These are phyloP conservation scores for Coniochaeta sp. DNA, from an alignment of 2,329 filamentous ascomycete genomes.

Conservation along the genomic window DNA sequence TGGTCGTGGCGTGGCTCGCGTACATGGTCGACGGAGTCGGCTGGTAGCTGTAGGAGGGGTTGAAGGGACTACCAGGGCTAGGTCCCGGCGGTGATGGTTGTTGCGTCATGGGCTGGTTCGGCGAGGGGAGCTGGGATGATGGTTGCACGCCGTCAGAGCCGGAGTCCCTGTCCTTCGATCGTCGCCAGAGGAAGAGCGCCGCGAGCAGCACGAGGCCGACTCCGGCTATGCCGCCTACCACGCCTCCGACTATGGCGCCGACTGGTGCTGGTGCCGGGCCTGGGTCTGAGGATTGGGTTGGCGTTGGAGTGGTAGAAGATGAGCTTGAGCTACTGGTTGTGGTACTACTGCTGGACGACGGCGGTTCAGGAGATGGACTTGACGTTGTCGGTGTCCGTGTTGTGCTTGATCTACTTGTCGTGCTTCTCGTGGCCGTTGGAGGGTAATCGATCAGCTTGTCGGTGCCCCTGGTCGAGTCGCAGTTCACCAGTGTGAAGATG, in stretches of 20 bases:
- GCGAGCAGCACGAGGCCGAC: neutral
- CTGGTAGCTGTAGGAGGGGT: neutral
- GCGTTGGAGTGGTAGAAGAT: neutral
- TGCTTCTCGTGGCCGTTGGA: neutral
- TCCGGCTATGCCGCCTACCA: neutral
- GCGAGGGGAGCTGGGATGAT: neutral
- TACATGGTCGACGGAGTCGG: neutral
- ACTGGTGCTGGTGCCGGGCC: neutral
- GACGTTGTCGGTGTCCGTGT: neutral
- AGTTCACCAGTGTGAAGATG: neutral
- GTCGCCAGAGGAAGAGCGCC: neutral
- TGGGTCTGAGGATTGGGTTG: neutral
- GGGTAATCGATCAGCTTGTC: neutral
- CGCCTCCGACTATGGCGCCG: neutral
- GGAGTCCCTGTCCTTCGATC: neutral
- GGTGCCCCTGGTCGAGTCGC: neutral
- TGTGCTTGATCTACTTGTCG: neutral
- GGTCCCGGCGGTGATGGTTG: neutral
- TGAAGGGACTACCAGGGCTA: neutral
- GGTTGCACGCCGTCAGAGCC: neutral
- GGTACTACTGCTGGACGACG: neutral
- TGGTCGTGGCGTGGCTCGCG: neutral
- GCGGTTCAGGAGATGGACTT: neutral
- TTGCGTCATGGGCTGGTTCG: neutral
- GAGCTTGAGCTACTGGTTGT: neutral